A percentile compares a stretch with the other conserved stretches of the same genome.
Conservation (phyloP, 1,284 basidiomycete species). For the Puccinia hordei region DNA sequence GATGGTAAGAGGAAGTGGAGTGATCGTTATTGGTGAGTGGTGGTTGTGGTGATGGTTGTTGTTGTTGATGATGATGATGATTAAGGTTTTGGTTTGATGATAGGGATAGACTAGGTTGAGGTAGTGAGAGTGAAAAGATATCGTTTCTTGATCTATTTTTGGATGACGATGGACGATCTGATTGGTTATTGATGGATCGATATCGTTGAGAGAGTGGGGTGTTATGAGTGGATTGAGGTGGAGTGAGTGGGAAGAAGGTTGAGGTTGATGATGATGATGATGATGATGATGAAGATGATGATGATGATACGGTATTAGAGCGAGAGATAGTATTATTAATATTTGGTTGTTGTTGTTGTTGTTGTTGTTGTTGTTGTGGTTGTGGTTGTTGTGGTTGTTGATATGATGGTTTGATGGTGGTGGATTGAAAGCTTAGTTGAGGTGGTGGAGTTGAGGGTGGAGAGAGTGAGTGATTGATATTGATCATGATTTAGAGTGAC, state of each 20-base stretch:
- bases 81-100: not conserved
- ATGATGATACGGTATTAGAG: conserved; percentile 41
- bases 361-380: no score
- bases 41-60: no score
- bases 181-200: conserved; percentile 34
- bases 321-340: conserved; percentile 45
- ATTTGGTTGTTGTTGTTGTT: no score
- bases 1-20: not conserved
- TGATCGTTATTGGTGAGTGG: not conserved
- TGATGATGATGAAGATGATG: conserved; percentile 39
- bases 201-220: conserved; percentile 40
- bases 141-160: conserved; percentile 46
- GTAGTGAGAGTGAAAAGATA: conserved; percentile 51
- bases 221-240: conserved; percentile 57
- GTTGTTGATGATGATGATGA: conserved; percentile 46
- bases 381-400: no score
- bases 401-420: no score
- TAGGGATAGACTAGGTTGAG: conserved; percentile 11
- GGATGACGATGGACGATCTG: conserved; percentile 27
- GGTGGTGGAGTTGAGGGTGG: no score
- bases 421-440: no score
- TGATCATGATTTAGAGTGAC: no score
- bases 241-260: conserved; percentile 54
- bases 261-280: conserved; percentile 44
- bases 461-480: no score